phyloP scores from a whole-genome alignment of 106 monocot genomes.

The Dendrobium chrysotoxum region DNA sequence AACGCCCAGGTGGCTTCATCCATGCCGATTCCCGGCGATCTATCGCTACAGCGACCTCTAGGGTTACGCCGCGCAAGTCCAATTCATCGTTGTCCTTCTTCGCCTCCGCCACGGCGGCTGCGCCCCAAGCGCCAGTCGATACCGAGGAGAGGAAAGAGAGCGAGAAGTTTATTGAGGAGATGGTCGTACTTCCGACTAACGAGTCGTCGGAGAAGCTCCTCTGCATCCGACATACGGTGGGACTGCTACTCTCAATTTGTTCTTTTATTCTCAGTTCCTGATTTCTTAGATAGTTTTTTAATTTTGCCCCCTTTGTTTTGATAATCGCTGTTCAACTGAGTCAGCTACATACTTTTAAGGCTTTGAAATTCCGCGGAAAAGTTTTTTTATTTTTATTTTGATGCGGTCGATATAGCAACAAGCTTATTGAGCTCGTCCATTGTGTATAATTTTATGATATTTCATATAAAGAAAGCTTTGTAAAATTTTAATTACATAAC shows the following conservation, averaged over 20 bases:
- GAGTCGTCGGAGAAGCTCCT: conserved; percentile 84
- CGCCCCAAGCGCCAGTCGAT: conserved; percentile 15
- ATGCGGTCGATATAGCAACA: too few species aligned
- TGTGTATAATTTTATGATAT: neutral
- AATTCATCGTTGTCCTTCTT: conserved; percentile 2
- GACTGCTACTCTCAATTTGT: neutral
- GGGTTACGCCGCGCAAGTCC: conserved; percentile 12
- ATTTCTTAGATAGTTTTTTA: neutral
- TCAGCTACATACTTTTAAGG: too few species aligned
- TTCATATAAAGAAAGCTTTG: neutral
- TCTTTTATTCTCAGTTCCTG: neutral
- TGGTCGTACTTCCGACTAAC: conserved; percentile 74
- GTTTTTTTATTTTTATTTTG: too few species aligned
- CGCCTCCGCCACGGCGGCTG: conserved; percentile 12
- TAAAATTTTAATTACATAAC: neutral
- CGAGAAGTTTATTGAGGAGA: conserved; percentile 29
- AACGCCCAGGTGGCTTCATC: conserved; percentile 1
- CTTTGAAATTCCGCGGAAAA: too few species aligned
- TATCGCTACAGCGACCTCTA: conserved; percentile 5
- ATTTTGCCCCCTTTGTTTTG: too few species aligned
- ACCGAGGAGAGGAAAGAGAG: conserved; percentile 7
- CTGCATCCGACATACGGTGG: conserved; percentile 83
- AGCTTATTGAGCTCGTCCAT: too few species aligned
- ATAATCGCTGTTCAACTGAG: too few species aligned
- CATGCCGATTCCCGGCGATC: neutral